Evolutionary conservation across 805 yeast species (phyloP).

Genomic region (Schwanniomyces sp.): DNA sequence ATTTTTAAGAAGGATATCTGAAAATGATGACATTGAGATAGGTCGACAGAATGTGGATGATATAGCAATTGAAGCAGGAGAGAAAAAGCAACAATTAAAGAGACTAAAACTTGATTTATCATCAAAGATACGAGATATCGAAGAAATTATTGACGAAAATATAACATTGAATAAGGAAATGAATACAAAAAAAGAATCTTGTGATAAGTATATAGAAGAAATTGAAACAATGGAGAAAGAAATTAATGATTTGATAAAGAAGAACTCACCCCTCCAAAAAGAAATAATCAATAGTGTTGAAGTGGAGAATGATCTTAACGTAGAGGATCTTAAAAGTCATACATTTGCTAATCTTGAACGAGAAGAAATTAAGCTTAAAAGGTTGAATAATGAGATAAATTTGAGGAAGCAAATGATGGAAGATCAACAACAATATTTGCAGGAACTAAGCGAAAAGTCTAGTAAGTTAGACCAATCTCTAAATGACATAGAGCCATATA

Average conservation of each 20-base stretch:
- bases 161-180: slow-evolving; percentile 23
- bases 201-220: slow-evolving; percentile 24
- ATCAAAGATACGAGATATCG: slow-evolving; percentile 26
- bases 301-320: not conserved
- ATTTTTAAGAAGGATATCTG: slow-evolving; percentile 54
- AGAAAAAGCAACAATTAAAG: slow-evolving; percentile 21
- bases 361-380: not conserved
- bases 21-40: slow-evolving; percentile 10
- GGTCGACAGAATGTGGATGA: slow-evolving; percentile 17
- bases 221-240: slow-evolving; percentile 18
- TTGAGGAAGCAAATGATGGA: slow-evolving; percentile 2
- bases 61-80: slow-evolving; percentile 20
- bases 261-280: slow-evolving; percentile 8
- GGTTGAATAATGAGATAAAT: slow-evolving; percentile 5
- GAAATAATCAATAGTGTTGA: slow-evolving; percentile 8
- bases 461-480: not conserved
- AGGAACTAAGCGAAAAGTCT: slow-evolving; percentile 2
- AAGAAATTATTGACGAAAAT: slow-evolving; percentile 24
- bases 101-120: slow-evolving; percentile 24
- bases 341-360: not conserved
- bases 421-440: slow-evolving; percentile 7
- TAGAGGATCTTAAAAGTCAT: not conserved
- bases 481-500: slow-evolving; percentile 2
- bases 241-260: slow-evolving; percentile 10
- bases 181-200: slow-evolving; percentile 20